These are phyloP conservation scores for Wickerhamomyces bisporus DNA, from an alignment of 805 yeast species.

Conservation along the genomic window DNA sequence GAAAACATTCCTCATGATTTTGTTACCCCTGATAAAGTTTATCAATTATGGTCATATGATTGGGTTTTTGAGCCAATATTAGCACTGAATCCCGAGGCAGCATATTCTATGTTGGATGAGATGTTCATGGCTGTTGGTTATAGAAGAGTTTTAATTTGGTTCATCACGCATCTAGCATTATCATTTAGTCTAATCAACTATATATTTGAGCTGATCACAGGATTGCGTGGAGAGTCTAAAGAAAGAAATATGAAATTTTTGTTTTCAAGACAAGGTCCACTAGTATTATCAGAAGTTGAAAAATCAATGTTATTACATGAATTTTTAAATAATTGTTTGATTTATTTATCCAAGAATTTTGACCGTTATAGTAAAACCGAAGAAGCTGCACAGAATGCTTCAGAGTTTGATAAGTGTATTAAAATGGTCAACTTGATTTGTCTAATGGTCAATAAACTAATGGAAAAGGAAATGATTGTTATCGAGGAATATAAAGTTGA, in stretches of 20 bases:
- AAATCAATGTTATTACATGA: conserved; percentile 65
- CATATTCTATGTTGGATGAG: conserved; percentile 60
- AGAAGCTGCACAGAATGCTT: conserved; percentile 18
- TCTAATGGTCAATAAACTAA: conserved; percentile 53
- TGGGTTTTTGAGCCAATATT: conserved; percentile 47
- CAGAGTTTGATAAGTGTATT: conserved; percentile 25
- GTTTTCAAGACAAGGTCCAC: conserved; percentile 53
- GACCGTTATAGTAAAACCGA: conserved; percentile 14
- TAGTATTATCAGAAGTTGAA: conserved; percentile 54
- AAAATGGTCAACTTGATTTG: conserved; percentile 51
- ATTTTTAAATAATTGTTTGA: conserved; percentile 52
- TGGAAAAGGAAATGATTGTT: conserved; percentile 39
- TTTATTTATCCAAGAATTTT: conserved; percentile 34
- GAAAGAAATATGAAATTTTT: conserved; percentile 19
- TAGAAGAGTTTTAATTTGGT: conserved; percentile 63
- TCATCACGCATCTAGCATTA: conserved; percentile 55
- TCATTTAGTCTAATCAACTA: conserved; percentile 55
- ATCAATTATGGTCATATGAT: conserved; percentile 39
- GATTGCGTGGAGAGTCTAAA: conserved; percentile 44
- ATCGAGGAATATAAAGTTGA: conserved; percentile 53
- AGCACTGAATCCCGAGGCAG: conserved; percentile 44
- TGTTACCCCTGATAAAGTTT: conserved; percentile 46
- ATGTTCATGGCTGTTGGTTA: conserved; percentile 63
- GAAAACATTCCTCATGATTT: conserved; percentile 24
- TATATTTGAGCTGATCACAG: conserved; percentile 54